These are phyloP conservation scores for Rhodotorula kratochvilovae DNA, from an alignment of 768 basidiomycete species.

Conservation along the genomic window DNA sequence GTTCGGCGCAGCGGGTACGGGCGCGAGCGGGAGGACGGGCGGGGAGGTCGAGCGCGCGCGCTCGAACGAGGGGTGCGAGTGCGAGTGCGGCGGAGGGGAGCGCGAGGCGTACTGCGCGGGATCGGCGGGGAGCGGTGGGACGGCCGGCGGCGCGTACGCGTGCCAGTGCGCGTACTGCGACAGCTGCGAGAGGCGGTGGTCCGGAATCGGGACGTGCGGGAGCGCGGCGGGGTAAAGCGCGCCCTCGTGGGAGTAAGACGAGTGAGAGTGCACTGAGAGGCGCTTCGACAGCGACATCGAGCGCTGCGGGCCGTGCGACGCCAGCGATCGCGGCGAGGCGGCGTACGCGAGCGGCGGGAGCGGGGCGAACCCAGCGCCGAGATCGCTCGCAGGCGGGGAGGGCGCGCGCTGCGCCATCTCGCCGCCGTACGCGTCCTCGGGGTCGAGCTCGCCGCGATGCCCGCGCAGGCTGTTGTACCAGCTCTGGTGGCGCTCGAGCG, in stretches of 20 bases:
- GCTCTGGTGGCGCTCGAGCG: conserved; percentile 18
- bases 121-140: not conserved
- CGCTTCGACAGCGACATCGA: conserved; percentile 16
- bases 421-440: not conserved
- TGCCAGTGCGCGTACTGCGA: not conserved
- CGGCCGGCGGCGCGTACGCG: not conserved
- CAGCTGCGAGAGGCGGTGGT: conserved; percentile 14
- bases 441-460: not conserved
- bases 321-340: not conserved
- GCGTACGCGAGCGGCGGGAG: not conserved
- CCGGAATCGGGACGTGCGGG: conserved; percentile 4
- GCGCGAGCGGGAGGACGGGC: not conserved
- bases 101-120: not conserved
- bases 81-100: not conserved
- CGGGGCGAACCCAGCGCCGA: not conserved
- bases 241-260: conserved; percentile 20
- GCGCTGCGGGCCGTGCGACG: not conserved
- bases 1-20: not conserved
- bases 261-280: conserved; percentile 13
- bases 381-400: not conserved
- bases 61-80: not conserved
- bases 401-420: not conserved
- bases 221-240: not conserved
- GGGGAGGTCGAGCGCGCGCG: conserved; percentile 15
- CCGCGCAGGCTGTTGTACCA: conserved; percentile 19